Evolutionary conservation across 2,329 filamentous ascomycete species (phyloP).

Genomic region (Talaromyces sp.): DNA sequence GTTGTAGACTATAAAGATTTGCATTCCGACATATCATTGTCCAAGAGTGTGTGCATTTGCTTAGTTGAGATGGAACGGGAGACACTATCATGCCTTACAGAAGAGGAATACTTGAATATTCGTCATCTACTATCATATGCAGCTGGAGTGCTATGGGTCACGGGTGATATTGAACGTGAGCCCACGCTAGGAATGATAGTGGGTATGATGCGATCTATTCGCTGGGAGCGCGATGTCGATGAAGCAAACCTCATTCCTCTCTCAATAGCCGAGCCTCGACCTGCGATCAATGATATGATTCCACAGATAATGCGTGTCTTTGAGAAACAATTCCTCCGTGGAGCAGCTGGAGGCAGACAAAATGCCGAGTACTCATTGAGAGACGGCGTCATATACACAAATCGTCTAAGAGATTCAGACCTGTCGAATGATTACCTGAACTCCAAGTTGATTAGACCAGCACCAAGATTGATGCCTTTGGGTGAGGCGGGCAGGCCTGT

Average conservation of each 20-base stretch:
- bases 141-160: constrained; percentile 35
- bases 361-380: constrained; percentile 26
- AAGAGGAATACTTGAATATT: constrained; percentile 26
- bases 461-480: constrained; percentile 20
- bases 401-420: constrained; percentile 23
- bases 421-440: constrained; percentile 23
- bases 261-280: constrained; percentile 21
- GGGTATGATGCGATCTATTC: constrained; percentile 34
- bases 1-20: constrained; percentile 3
- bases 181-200: constrained; percentile 31
- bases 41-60: constrained; percentile 8
- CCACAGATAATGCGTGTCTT: constrained; percentile 20
- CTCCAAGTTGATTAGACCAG: constrained; percentile 19
- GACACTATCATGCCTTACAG: constrained; percentile 6
- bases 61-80: constrained; percentile 8
- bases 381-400: constrained; percentile 23
- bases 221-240: constrained; percentile 35
- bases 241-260: constrained; percentile 26
- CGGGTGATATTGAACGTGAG: constrained; percentile 23
- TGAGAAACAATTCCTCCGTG: constrained; percentile 22
- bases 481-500: constrained; percentile 20
- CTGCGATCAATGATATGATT: constrained; percentile 1
- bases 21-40: neutral
- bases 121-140: constrained; percentile 27
- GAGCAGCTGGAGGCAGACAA: constrained; percentile 12